These are phyloP conservation scores for Saccharomyces uvarum DNA, from an alignment of 1,139 yeast species.

Conservation along the genomic window DNA sequence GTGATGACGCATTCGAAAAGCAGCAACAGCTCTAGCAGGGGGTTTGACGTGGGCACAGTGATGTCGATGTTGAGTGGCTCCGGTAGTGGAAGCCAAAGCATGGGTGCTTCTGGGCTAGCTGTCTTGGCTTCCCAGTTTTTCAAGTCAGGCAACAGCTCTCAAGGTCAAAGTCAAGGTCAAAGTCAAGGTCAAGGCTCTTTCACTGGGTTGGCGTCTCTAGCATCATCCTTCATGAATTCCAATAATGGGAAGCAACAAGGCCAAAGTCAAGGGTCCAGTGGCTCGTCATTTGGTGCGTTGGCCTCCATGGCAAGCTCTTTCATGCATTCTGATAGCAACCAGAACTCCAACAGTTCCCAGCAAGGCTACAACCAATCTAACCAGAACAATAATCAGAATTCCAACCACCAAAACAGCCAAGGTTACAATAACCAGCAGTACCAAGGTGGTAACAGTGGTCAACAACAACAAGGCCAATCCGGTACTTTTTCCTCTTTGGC, in stretches of 20 bases:
- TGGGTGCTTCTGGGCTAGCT: conserved; percentile 19
- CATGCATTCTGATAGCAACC: not conserved
- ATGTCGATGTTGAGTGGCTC: conserved; percentile 21
- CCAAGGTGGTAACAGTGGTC: conserved; percentile 4
- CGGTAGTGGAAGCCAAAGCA: conserved; percentile 7
- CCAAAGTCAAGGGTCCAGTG: conserved; percentile 2
- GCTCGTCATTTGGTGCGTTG: conserved; percentile 3
- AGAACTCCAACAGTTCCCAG: not conserved
- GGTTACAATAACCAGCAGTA: conserved; percentile 2
- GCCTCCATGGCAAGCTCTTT: conserved; percentile 2
- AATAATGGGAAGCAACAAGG: conserved; percentile 3
- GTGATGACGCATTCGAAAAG: conserved; percentile 14
- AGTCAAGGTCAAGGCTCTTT: conserved; percentile 7
- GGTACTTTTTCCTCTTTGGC: conserved; percentile 1
- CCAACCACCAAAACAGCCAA: not conserved
- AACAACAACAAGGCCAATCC: not conserved
- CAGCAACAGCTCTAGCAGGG: conserved; percentile 10
- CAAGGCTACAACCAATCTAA: conserved; percentile 1
- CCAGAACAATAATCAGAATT: not conserved
- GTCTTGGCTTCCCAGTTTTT: conserved; percentile 23
- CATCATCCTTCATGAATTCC: conserved; percentile 4
- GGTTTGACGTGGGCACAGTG: conserved; percentile 20
- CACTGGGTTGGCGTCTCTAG: conserved; percentile 8
- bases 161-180: not conserved
- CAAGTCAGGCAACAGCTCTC: not conserved